These are phyloP conservation scores for Salix viminalis DNA, from an alignment of 345 rosid species.

Conservation along the genomic window DNA sequence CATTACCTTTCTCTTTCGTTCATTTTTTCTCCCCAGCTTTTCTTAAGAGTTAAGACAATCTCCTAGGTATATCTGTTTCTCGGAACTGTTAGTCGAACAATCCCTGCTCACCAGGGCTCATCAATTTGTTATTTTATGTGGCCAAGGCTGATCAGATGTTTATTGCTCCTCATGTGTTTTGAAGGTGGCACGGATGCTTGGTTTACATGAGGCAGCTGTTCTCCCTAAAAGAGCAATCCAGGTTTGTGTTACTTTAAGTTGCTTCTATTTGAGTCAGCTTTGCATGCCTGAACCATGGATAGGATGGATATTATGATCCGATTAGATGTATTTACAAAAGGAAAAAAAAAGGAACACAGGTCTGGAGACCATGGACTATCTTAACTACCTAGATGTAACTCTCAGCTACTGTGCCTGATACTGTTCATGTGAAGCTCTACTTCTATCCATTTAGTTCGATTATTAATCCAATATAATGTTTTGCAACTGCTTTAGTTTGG, in stretches of 20 bases:
- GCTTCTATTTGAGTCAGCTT: neutral
- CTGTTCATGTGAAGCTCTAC: neutral
- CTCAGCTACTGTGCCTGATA: neutral
- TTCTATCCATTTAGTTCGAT: neutral
- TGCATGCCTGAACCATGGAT: neutral
- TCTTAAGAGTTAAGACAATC: neutral
- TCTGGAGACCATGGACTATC: neutral
- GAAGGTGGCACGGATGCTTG: conserved; percentile 81
- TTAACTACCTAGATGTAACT: neutral
- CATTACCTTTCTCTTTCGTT: neutral
- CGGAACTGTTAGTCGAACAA: neutral
- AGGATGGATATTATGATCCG: neutral
- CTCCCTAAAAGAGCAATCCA: conserved; percentile 93
- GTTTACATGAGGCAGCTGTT: conserved; percentile 65
- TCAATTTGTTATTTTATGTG: neutral
- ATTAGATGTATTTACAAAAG: neutral
- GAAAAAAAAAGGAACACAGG: neutral
- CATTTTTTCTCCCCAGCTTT: neutral
- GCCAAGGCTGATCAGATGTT: neutral
- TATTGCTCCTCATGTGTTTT: conserved; percentile 9
- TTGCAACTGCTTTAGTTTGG: conserved; percentile 51
- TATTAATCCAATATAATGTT: neutral
- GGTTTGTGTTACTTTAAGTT: conserved; percentile 36
- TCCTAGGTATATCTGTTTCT: neutral
- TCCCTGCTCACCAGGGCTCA: neutral